Evolutionary conservation across 2,329 filamentous ascomycete species (phyloP).

Genomic region (Penicillium sclerotiorum): DNA sequence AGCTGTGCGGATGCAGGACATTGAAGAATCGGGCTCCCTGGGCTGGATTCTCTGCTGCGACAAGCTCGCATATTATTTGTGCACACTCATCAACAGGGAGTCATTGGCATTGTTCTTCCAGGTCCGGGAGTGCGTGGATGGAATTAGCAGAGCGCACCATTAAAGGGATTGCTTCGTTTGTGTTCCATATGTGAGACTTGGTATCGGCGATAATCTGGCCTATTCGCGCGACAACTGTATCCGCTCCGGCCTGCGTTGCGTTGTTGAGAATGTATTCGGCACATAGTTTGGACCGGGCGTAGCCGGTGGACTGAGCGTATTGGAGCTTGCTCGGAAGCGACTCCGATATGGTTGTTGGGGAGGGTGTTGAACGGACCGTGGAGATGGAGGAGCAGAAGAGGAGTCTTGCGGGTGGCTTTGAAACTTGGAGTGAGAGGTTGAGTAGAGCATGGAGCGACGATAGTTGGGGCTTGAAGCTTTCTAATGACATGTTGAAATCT

Average conservation of each 20-base stretch:
- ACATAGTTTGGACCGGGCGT: constrained; percentile 39
- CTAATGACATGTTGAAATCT: constrained; percentile 3
- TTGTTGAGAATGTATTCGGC: constrained; percentile 33
- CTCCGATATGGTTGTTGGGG: background rate
- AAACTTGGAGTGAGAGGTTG: background rate
- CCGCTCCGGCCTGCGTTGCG: constrained; percentile 12
- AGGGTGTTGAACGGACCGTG: background rate
- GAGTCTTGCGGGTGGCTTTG: background rate
- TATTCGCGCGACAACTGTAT: constrained; percentile 32
- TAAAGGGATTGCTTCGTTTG: background rate
- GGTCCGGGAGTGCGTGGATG: background rate
- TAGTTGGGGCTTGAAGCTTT: background rate
- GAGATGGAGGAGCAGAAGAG: constrained; percentile 1
- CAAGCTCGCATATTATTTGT: background rate
- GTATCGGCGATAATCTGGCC: constrained; percentile 39
- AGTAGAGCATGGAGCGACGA: background rate
- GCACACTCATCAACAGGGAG: constrained; percentile 4
- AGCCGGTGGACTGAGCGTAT: constrained; percentile 31
- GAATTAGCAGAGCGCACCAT: background rate
- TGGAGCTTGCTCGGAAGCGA: background rate
- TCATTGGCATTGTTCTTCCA: background rate
- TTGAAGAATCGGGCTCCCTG: background rate
- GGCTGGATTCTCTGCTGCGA: background rate
- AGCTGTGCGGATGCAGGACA: background rate
- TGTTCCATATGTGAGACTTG: constrained; percentile 17